Evolutionary conservation across 148 eudicot genomes (phyloP).

Genomic region (Amaranthus hypochondriacus): DNA sequence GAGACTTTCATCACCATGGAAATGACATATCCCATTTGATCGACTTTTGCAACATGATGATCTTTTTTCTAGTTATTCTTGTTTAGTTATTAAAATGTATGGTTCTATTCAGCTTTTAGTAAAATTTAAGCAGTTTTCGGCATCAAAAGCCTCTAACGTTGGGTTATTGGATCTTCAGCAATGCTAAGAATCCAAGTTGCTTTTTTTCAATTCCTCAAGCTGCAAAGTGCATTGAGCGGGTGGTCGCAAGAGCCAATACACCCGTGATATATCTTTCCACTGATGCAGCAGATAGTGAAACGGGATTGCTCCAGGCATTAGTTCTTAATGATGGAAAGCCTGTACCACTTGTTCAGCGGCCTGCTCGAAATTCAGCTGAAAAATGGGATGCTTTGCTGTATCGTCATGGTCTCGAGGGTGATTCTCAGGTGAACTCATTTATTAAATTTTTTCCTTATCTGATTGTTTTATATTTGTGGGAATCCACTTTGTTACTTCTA

Average conservation of each 20-base stretch:
- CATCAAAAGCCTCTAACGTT: conserved; percentile 9
- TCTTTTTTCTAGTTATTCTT: background rate
- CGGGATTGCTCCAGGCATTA: conserved; percentile 74
- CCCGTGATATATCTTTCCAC: conserved; percentile 93
- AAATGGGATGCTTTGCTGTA: conserved; percentile 98
- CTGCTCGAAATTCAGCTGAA: conserved; percentile 72
- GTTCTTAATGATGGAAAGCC: conserved; percentile 60
- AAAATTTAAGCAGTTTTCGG: background rate
- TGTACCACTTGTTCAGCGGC: conserved; percentile 80
- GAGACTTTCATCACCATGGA: too few species aligned
- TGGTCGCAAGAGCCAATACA: conserved; percentile 69
- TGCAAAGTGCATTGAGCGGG: conserved; percentile 74
- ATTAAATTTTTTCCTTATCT: background rate
- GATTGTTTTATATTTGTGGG: background rate
- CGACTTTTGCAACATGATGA: background rate
- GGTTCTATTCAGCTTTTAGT: background rate
- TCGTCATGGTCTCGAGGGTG: conserved; percentile 66
- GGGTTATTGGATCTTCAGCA: conserved; percentile 43
- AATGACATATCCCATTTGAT: background rate
- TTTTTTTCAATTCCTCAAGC: conserved; percentile 93
- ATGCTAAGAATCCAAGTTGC: conserved; percentile 90
- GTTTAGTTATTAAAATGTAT: background rate
- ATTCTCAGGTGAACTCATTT: conserved; percentile 61
- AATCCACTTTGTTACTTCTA: background rate
- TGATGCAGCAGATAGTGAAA: conserved; percentile 98